Evolutionary conservation across 768 basidiomycete species (phyloP).

Genomic region (Candolleomyces eurysporus): DNA sequence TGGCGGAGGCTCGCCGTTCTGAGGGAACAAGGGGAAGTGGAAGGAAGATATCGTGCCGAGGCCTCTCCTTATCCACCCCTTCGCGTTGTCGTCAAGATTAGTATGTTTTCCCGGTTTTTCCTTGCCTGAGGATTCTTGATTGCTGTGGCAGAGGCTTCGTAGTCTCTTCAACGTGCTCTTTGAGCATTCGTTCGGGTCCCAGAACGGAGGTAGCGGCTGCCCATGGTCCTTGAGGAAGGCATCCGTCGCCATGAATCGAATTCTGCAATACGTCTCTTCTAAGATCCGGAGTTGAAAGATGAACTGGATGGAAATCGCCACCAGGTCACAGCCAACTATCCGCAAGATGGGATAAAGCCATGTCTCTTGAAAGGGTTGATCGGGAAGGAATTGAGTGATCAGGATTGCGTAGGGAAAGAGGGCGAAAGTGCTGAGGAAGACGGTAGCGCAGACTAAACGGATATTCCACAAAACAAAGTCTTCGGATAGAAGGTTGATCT

Average conservation of each 20-base stretch:
- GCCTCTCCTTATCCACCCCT: not conserved
- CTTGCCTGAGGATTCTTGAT: too few species aligned
- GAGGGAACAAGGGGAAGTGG: not conserved
- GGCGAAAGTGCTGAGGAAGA: not conserved
- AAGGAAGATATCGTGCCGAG: not conserved
- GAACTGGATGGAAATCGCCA: not conserved
- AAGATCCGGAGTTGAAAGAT: constrained; percentile 4
- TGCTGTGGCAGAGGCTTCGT: not conserved
- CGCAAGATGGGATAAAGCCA: constrained; percentile 4
- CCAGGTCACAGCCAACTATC: not conserved
- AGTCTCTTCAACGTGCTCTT: not conserved
- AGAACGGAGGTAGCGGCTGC: not conserved
- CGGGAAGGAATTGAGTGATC: not conserved
- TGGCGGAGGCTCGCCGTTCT: not conserved
- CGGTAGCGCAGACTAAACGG: not conserved
- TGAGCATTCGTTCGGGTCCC: not conserved
- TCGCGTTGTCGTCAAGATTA: not conserved
- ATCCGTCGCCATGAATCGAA: constrained; percentile 2
- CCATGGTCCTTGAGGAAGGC: not conserved
- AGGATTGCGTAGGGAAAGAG: not conserved
- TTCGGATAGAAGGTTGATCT: not conserved
- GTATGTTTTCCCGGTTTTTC: not conserved
- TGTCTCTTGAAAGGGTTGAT: not conserved
- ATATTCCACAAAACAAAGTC: not conserved
- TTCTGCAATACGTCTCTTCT: not conserved